A percentile compares a stretch with the other conserved stretches of the same genome.
Conservation (phyloP, 306 rosid genomes). For the Begonia peltatifolia region DNA sequence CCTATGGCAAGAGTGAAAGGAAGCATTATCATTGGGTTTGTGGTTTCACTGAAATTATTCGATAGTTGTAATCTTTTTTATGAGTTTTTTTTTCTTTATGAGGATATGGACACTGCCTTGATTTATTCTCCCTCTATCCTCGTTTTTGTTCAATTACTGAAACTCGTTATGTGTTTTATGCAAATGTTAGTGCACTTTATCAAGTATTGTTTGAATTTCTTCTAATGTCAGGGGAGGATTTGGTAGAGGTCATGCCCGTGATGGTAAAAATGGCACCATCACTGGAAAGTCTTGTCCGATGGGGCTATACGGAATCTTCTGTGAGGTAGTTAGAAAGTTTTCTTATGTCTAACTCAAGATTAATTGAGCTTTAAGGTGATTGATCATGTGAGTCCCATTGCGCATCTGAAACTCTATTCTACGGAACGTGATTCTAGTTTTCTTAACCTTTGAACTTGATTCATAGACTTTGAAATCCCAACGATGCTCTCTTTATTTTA, state of each 20-base stretch:
- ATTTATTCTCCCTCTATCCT: no score
- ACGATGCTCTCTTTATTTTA: conserved; percentile 1
- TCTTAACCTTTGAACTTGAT: not conserved
- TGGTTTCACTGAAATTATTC: conserved; percentile 7
- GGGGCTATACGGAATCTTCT: conserved; percentile 83
- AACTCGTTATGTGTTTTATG: no score
- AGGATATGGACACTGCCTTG: no score
- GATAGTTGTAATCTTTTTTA: conserved; percentile 1
- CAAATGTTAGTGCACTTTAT: conserved; percentile 1
- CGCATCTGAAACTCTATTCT: no score
- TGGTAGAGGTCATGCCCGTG: conserved; percentile 72
- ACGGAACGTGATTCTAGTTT: not conserved
- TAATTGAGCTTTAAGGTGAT: no score
- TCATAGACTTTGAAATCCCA: not conserved
- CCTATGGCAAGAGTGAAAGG: conserved; percentile 69
- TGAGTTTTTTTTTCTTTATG: no score
- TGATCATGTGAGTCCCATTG: no score
- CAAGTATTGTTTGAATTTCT: not conserved
- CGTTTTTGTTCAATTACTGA: no score
- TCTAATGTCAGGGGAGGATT: conserved; percentile 61
- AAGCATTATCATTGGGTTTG: conserved; percentile 61
- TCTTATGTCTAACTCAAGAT: no score
- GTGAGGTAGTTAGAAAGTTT: conserved; percentile 41
- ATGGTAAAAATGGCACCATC: conserved; percentile 72
- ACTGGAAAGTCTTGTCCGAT: conserved; percentile 74